Base-by-base conservation (phyloP, 1,139 yeast genomes). In the Yamadazyma diddensiae region DNA sequence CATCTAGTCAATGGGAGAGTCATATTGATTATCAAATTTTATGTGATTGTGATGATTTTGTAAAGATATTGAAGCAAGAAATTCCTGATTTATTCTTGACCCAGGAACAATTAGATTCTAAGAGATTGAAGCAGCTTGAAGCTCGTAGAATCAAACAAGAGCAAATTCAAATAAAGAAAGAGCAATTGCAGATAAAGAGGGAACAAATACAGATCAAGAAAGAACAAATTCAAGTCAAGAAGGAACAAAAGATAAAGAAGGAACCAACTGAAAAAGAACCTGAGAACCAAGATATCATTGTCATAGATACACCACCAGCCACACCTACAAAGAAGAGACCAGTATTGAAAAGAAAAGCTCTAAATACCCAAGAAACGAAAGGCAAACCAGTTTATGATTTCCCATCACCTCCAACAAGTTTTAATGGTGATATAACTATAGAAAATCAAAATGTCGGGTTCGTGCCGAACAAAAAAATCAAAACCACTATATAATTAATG, bases 1-100 rank as follows among this genome's bases (percentile, higher is more conserved):
- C 66, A 21, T 62, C 59, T 34, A 63, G 65, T 40, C 45, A 55
- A 18, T 83, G 92, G 90, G 67, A 68, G 9, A 69, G 57, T 22
- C 61, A 62, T 33, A 70, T 83, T 28, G 92, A 83, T 50, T 84
- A 78, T 49, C 92, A 90, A 63, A 70, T 90, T 5, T 61, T 77
- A 34, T 64, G 81, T 31, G 96, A 87, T 52, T 85, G 96, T 53
- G 97, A 90, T 55, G 71, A 70, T 23, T 90, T 94, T 77, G 81
- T 88, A 14, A 57, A 61, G 14, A 61, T 68, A 20, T 58, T 84
- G 33, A 69, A 69, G 42, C 39, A 39, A 15, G 72, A 75, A 26
- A 57, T 77, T 6, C 88, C 90, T 1, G 73, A 66, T 45, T 66
- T 79, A 45, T 79, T 79, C 57, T 60, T 66, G 46, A 65, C 73